Conservation (phyloP, 2,329 filamentous ascomycete genomes). For the Hypomyces rosellus region DNA sequence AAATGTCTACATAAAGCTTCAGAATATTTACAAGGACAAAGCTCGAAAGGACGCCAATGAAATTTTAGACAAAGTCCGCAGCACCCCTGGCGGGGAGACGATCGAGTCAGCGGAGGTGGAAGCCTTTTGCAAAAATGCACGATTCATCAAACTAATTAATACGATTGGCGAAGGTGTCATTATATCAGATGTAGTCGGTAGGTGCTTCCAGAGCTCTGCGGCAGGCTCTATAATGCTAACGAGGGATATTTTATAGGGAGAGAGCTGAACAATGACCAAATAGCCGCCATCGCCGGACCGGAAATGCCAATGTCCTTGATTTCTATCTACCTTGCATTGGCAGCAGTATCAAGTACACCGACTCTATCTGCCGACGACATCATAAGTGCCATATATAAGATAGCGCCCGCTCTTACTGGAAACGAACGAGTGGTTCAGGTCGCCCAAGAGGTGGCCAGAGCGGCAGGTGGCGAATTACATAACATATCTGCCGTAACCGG, state of each 20-base stretch:
- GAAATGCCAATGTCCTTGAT: conserved; percentile 53
- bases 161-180: conserved; percentile 37
- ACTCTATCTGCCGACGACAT: conserved; percentile 47
- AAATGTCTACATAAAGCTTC: conserved; percentile 79
- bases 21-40: conserved; percentile 88
- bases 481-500: conserved; percentile 84
- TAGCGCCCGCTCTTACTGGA: conserved; percentile 40
- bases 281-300: conserved; percentile 39
- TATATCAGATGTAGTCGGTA: conserved; percentile 50
- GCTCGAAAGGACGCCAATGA: conserved; percentile 72
- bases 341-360: conserved; percentile 42
- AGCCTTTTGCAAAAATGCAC: conserved; percentile 90
- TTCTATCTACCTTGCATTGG: conserved; percentile 63
- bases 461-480: conserved; percentile 80
- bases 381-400: conserved; percentile 37
- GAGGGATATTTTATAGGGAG: conserved; percentile 32
- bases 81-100: conserved; percentile 39
- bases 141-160: conserved; percentile 83
- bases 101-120: conserved; percentile 73
- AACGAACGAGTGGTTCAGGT: conserved; percentile 47
- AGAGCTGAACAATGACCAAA: conserved; percentile 49
- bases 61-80: conserved; percentile 60
- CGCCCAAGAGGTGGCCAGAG: conserved; percentile 64
- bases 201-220: conserved; percentile 19
- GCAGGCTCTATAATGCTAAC: background rate